Conservation (phyloP, 2,329 filamentous ascomycete species). For the Zymoseptoria tritici region DNA sequence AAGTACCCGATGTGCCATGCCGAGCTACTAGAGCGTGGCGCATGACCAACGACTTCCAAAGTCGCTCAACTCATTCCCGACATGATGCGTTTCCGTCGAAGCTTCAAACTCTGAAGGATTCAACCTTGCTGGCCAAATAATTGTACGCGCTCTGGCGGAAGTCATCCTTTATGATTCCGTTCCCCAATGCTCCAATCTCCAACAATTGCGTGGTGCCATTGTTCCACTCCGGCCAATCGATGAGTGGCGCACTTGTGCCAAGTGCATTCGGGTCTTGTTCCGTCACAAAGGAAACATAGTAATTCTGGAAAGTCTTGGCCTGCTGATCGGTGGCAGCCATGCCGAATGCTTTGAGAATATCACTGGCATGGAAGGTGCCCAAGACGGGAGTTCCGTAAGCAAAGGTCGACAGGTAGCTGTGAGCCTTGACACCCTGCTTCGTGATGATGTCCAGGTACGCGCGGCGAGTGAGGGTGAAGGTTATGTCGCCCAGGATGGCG, state of each 20-base stretch:
- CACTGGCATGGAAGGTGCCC: slow-evolving; percentile 65
- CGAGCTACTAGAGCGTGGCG: no score
- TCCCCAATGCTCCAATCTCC: slow-evolving; percentile 37
- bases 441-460: slow-evolving; percentile 49
- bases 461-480: slow-evolving; percentile 66
- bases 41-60: not conserved
- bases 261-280: slow-evolving; percentile 60
- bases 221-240: slow-evolving; percentile 51
- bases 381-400: slow-evolving; percentile 62
- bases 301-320: slow-evolving; percentile 47
- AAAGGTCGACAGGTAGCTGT: slow-evolving; percentile 71
- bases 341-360: slow-evolving; percentile 69
- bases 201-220: slow-evolving; percentile 38
- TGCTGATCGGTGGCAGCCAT: slow-evolving; percentile 25
- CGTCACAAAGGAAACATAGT: slow-evolving; percentile 67
- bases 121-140: slow-evolving; percentile 29
- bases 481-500: slow-evolving; percentile 64
- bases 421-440: slow-evolving; percentile 50
- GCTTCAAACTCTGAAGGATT: slow-evolving; percentile 9
- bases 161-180: slow-evolving; percentile 39
- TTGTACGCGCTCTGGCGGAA: slow-evolving; percentile 42
- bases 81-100: not conserved
- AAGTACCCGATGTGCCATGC: no score
- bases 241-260: slow-evolving; percentile 28
- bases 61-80: not conserved